Percentiles rank a stretch among this genome's conserved stretches.
Conservation (phyloP, 2,329 filamentous ascomycete genomes). For the Ophidiomyces ophidiicola region DNA sequence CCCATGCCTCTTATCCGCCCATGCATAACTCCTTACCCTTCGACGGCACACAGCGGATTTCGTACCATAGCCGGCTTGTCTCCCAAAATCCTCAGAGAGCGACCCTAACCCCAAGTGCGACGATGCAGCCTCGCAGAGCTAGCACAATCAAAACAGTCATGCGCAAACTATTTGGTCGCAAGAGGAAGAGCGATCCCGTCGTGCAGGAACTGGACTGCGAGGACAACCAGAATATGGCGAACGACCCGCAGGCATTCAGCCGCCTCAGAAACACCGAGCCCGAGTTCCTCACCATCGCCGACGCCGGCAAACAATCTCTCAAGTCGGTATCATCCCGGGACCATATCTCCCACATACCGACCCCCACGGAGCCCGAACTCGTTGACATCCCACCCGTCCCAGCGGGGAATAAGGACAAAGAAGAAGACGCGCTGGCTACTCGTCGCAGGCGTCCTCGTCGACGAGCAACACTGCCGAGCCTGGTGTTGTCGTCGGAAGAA, state of each 20-base stretch:
- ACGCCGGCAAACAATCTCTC: constrained; percentile 15
- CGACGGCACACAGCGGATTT: constrained; percentile 10
- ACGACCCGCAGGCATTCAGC: constrained; percentile 11
- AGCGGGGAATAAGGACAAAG: neutral
- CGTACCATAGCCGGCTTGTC: constrained; percentile 14
- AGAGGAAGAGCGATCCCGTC: constrained; percentile 26
- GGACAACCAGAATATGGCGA: constrained; percentile 3
- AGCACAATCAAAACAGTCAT: constrained; percentile 35
- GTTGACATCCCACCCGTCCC: constrained; percentile 1
- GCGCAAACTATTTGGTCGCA: constrained; percentile 34
- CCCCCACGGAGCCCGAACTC: constrained; percentile 2
- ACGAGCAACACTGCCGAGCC: constrained; percentile 35
- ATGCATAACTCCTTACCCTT: constrained; percentile 16
- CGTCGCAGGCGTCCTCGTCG: constrained; percentile 20
- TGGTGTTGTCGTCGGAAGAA: constrained; percentile 33
- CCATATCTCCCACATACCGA: neutral
- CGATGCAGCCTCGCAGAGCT: constrained; percentile 29
- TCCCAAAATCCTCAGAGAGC: constrained; percentile 19
- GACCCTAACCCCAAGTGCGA: constrained; percentile 17
- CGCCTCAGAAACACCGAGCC: constrained; percentile 15
- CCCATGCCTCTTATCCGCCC: constrained; percentile 10
- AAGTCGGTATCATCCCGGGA: constrained; percentile 8
- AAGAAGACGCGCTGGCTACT: constrained; percentile 1
- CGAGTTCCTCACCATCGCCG: constrained; percentile 19
- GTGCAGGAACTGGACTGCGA: constrained; percentile 17